These are phyloP conservation scores for Lipomyces sp. DNA, from an alignment of 805 yeast genomes.

Conservation along the genomic window DNA sequence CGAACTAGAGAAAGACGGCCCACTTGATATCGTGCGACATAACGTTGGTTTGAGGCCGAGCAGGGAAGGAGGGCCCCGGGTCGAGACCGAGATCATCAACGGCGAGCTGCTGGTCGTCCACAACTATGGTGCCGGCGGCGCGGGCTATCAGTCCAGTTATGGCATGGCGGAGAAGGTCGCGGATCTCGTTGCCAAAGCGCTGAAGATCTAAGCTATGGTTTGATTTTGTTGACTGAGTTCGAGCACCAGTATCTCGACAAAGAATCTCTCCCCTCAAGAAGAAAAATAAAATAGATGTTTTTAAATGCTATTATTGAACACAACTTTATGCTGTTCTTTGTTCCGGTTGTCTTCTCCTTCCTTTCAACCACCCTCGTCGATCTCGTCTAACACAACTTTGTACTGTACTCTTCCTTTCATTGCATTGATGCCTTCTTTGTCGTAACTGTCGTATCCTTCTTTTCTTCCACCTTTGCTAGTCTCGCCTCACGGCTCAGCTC, in stretches of 20 bases:
- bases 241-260: not conserved
- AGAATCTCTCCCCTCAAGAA: not conserved
- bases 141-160: slow-evolving; percentile 71
- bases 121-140: slow-evolving; percentile 65
- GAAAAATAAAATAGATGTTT: not conserved
- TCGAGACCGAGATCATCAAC: slow-evolving; percentile 49
- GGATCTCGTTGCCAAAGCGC: slow-evolving; percentile 29
- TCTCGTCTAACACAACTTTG: not conserved
- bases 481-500: slow-evolving; percentile 46
- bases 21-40: slow-evolving; percentile 55
- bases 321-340: too few relatives aligned
- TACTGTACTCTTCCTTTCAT: not conserved
- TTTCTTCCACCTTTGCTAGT: not conserved
- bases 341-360: too few relatives aligned
- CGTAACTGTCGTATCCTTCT: not conserved
- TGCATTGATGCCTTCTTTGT: too few relatives aligned
- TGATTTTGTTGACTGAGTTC: not conserved
- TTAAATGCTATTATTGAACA: too few relatives aligned
- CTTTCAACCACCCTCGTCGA: too few relatives aligned
- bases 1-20: slow-evolving; percentile 42
- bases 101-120: slow-evolving; percentile 51
- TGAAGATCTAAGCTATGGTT: too few relatives aligned
- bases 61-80: slow-evolving; percentile 70
- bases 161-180: slow-evolving; percentile 55
- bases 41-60: slow-evolving; percentile 77